Percentiles rank a stretch among this genome's conserved stretches.
Conservation (phyloP, 2,329 filamentous ascomycete species). For the Thielaviopsis euricoi region DNA sequence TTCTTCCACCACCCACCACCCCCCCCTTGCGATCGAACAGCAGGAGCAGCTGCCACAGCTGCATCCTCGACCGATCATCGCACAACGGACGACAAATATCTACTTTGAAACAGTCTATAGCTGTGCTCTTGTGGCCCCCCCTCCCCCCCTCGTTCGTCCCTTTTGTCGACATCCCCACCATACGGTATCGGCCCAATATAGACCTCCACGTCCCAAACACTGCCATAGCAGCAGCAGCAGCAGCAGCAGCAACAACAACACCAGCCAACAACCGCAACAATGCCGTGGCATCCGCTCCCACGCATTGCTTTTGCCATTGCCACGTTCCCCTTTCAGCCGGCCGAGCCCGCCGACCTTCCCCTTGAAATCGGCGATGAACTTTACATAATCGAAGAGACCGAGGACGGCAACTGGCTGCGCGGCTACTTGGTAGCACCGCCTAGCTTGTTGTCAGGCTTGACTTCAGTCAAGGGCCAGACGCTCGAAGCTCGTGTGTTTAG, state of each 20-base stretch:
- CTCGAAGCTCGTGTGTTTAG: slow-evolving; percentile 93
- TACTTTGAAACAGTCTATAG: not conserved
- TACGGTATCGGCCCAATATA: not conserved
- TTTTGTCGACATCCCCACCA: not conserved
- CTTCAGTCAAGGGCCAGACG: slow-evolving; percentile 78
- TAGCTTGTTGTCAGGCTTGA: slow-evolving; percentile 79
- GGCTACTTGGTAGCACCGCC: slow-evolving; percentile 92
- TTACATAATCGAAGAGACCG: slow-evolving; percentile 95
- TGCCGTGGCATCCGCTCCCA: slow-evolving; percentile 95
- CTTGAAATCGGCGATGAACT: slow-evolving; percentile 96
- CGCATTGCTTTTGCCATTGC: slow-evolving; percentile 96
- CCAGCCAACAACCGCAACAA: slow-evolving; percentile 25
- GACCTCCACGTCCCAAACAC: not conserved
- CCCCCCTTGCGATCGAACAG: not conserved
- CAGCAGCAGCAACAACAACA: not conserved
- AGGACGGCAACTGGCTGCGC: slow-evolving; percentile 81
- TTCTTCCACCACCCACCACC: not conserved
- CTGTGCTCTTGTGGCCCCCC: not conserved
- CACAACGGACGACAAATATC: not conserved
- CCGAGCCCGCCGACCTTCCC: slow-evolving; percentile 76
- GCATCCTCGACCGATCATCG: not conserved
- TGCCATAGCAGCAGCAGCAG: not conserved
- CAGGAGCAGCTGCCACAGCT: not conserved
- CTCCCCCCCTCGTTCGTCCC: too few relatives aligned
- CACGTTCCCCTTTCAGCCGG: slow-evolving; percentile 81